phyloP scores from a whole-genome alignment of 2,329 filamentous ascomycete species.

The Chrysoporthe deuterocubensis region DNA sequence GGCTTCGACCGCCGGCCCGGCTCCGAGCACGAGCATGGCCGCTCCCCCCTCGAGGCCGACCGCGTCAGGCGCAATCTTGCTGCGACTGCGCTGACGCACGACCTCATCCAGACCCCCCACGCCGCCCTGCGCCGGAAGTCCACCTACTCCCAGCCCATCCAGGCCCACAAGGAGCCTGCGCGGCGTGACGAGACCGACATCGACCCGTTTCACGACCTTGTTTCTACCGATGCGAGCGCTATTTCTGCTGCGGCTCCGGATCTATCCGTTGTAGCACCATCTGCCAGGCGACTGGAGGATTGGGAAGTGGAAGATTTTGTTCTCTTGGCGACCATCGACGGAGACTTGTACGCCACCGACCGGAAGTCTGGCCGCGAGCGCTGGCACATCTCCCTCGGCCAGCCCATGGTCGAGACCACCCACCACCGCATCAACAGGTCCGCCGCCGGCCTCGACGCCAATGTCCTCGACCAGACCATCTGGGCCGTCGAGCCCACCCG shows the following conservation, averaged over 20 bases:
- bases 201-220: constrained; percentile 38
- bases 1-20: constrained; percentile 4
- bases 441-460: constrained; percentile 60
- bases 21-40: constrained; percentile 12
- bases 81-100: constrained; percentile 29
- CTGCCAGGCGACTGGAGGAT: constrained; percentile 97
- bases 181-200: constrained; percentile 12
- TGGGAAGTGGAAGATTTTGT: constrained; percentile 99
- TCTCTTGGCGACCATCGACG: constrained; percentile 99
- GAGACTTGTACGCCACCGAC: constrained; percentile 90
- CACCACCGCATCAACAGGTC: constrained; percentile 76
- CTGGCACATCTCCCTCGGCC: constrained; percentile 84
- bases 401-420: constrained; percentile 87
- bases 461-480: constrained; percentile 79
- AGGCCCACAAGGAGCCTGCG: constrained; percentile 12
- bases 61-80: constrained; percentile 30
- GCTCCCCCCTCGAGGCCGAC: constrained; percentile 26
- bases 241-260: constrained; percentile 97
- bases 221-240: constrained; percentile 82
- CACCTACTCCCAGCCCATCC: constrained; percentile 25
- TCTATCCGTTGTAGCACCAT: constrained; percentile 91
- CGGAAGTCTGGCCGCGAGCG: constrained; percentile 81
- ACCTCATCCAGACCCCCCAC: constrained; percentile 27
- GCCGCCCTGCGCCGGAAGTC: constrained; percentile 26
- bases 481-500: constrained; percentile 95